Conservation (phyloP, 306 rosid species). For the Rosa rugosa region DNA sequence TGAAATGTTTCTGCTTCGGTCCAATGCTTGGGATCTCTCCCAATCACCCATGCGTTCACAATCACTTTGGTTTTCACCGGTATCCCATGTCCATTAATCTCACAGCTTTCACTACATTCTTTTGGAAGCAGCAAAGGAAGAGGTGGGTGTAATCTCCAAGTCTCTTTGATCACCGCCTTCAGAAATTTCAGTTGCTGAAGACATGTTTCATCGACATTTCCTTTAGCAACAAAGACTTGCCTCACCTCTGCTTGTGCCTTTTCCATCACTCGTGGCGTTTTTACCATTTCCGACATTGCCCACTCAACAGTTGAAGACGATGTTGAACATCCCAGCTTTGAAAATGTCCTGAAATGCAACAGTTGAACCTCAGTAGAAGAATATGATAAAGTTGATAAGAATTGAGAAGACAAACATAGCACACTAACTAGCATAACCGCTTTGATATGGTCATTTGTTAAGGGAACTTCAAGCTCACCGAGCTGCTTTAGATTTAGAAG, state of each 20-base stretch:
- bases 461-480: neutral
- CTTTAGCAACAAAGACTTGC: constrained; percentile 6
- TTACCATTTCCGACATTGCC: constrained; percentile 29
- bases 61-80: constrained; percentile 1
- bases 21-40: constrained; percentile 12
- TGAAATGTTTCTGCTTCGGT: neutral
- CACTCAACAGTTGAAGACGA: constrained; percentile 9
- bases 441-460: constrained; percentile 14
- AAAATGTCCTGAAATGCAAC: constrained; percentile 14
- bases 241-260: constrained; percentile 23
- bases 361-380: neutral
- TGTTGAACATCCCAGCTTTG: constrained; percentile 4
- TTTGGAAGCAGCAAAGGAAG: constrained; percentile 20
- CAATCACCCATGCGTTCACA: constrained; percentile 23
- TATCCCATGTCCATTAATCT: constrained; percentile 17
- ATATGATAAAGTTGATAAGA: neutral
- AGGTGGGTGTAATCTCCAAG: constrained; percentile 23
- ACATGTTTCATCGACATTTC: neutral
- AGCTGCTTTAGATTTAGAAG: constrained; percentile 7
- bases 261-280: constrained; percentile 20
- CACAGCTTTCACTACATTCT: constrained; percentile 12
- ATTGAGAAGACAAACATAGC: too few species aligned
- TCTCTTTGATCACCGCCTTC: constrained; percentile 1
- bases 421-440: constrained; percentile 22
- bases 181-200: constrained; percentile 17